Conservation (phyloP, 1,284 basidiomycete species). For the Termitomyces sp. region DNA sequence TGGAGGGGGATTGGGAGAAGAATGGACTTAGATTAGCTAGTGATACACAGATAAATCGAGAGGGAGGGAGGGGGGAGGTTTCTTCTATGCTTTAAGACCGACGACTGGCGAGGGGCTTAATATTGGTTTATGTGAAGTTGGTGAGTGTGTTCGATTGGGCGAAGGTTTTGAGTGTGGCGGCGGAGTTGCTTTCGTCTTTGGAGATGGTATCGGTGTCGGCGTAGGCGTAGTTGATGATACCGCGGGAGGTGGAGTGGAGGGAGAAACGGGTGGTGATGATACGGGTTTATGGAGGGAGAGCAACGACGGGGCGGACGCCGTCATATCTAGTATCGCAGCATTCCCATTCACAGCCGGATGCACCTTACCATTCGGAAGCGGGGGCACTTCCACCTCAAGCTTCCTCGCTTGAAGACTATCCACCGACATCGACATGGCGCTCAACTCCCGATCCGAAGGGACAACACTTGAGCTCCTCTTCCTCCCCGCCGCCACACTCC, state of each 20-base stretch:
- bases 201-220: constrained; percentile 17
- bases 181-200: constrained; percentile 8
- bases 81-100: constrained; percentile 23
- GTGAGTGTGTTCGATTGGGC: constrained; percentile 17
- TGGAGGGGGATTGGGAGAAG: not conserved
- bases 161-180: constrained; percentile 21
- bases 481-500: constrained; percentile 50
- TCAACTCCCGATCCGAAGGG: constrained; percentile 19
- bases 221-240: constrained; percentile 9
- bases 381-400: constrained; percentile 12
- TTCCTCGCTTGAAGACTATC: constrained; percentile 10
- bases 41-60: constrained; percentile 9
- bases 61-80: not conserved
- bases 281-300: constrained; percentile 17
- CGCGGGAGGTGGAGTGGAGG: not conserved
- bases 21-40: constrained; percentile 7
- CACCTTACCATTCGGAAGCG: constrained; percentile 15
- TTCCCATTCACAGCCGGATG: constrained; percentile 9
- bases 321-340: constrained; percentile 10
- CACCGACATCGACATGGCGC: constrained; percentile 16
- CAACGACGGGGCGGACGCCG: constrained; percentile 17
- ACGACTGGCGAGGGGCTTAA: constrained; percentile 18
- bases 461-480: constrained; percentile 28
- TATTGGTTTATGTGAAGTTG: constrained; percentile 18
- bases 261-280: constrained; percentile 16